Conservation (phyloP, 1,139 yeast species). For the Kodamaea anthophila region DNA sequence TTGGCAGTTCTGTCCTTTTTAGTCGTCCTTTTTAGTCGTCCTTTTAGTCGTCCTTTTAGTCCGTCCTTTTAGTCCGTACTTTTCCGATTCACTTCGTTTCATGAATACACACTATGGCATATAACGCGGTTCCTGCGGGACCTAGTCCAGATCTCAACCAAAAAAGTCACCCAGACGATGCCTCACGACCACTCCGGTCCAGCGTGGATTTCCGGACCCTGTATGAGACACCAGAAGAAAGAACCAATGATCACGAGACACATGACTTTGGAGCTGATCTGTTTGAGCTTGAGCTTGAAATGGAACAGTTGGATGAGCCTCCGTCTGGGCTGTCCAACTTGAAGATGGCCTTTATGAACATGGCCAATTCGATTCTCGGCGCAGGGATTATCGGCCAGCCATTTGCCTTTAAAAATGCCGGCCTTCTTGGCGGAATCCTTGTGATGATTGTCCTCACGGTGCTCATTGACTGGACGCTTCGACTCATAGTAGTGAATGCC, state of each 20-base stretch:
- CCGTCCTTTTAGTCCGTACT: too few species aligned
- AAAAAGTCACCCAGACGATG: neutral
- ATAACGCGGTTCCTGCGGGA: constrained; percentile 2
- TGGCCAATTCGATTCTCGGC: constrained; percentile 91
- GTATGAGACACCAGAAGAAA: too few species aligned
- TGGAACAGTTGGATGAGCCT: constrained; percentile 11
- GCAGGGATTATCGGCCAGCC: constrained; percentile 97
- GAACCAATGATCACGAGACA: too few species aligned
- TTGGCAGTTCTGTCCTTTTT: too few species aligned
- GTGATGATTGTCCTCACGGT: constrained; percentile 55
- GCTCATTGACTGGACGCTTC: constrained; percentile 79
- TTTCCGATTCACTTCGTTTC: too few species aligned
- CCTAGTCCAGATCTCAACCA: too few species aligned
- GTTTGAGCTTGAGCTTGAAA: constrained; percentile 22
- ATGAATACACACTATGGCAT: neutral
- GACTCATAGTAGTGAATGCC: constrained; percentile 79
- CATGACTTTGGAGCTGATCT: too few species aligned
- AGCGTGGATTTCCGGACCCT: too few species aligned
- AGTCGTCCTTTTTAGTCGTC: too few species aligned
- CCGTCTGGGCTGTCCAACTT: constrained; percentile 38
- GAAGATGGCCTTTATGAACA: constrained; percentile 91
- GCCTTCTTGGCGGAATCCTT: constrained; percentile 67
- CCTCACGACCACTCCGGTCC: constrained; percentile 1
- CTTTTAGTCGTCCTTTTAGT: too few species aligned
- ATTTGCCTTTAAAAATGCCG: constrained; percentile 76